Percentiles rank a stretch among this genome's conserved stretches.
Evolutionary conservation across 2,329 filamentous ascomycete genomes (phyloP).

Genomic region (Cladophialophora exuberans): DNA sequence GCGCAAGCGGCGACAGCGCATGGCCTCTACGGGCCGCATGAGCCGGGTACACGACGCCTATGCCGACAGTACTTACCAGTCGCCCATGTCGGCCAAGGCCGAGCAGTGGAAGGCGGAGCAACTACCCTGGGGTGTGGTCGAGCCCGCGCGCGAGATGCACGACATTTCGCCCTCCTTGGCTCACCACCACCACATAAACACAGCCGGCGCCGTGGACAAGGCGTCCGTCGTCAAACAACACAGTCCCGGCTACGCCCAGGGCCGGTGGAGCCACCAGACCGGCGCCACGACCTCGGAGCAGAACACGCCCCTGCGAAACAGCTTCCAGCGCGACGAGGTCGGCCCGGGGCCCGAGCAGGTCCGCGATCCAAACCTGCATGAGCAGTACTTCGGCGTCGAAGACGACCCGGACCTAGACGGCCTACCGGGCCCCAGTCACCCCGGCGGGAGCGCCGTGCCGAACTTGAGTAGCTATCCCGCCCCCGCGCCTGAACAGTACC

Average conservation of each 20-base stretch:
- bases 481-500: no score
- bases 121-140: constrained; percentile 17
- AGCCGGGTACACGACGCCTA: constrained; percentile 30
- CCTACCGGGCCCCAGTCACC: constrained; percentile 21
- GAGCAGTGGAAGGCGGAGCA: constrained; percentile 10
- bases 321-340: constrained; percentile 31
- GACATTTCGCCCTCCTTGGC: constrained; percentile 24
- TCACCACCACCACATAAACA: no score
- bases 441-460: no score
- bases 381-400: constrained; percentile 31
- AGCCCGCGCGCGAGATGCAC: constrained; percentile 32
- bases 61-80: constrained; percentile 23
- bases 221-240: constrained; percentile 21
- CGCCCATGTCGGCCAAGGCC: constrained; percentile 25
- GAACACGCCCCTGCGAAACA: constrained; percentile 28
- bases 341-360: constrained; percentile 30
- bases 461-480: neutral
- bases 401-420: constrained; percentile 18
- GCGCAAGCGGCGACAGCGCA: constrained; percentile 45
- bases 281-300: constrained; percentile 19
- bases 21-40: constrained; percentile 33
- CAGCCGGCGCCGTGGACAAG: no score
- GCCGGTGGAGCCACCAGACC: constrained; percentile 22
- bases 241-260: constrained; percentile 32
- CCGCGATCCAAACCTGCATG: constrained; percentile 32